Conservation (phyloP, 106 monocot species). For the Dendrobium chrysotoxum region DNA sequence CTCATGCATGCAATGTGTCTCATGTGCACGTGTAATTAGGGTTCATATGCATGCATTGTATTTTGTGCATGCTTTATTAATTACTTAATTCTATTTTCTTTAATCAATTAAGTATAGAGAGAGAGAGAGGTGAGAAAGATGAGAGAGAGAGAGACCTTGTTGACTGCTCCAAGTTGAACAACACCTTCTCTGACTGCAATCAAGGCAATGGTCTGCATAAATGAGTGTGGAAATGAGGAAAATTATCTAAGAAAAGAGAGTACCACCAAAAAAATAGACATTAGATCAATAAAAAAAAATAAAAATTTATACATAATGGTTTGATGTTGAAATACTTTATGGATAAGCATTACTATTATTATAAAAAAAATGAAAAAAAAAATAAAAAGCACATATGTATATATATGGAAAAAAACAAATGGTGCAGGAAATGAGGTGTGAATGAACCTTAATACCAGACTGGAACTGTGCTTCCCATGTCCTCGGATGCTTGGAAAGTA, state of each 20-base stretch:
- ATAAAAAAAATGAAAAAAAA: not conserved
- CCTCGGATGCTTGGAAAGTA: slow-evolving; percentile 76
- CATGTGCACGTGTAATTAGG: slow-evolving; percentile 2
- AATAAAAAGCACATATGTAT: not conserved
- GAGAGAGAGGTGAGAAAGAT: slow-evolving; percentile 20
- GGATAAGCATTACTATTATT: too few species aligned
- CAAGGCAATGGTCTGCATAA: slow-evolving; percentile 87
- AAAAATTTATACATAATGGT: not conserved
- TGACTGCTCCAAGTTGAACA: slow-evolving; percentile 78
- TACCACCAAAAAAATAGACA: too few species aligned
- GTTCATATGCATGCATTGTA: not conserved
- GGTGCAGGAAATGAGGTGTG: not conserved
- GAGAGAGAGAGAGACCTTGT: slow-evolving; percentile 55
- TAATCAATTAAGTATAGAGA: not conserved
- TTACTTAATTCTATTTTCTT: not conserved
- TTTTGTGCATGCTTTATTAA: not conserved
- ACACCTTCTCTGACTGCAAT: slow-evolving; percentile 97
- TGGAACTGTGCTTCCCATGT: slow-evolving; percentile 99
- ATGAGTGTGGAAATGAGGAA: not conserved
- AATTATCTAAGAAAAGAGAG: not conserved
- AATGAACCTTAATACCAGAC: slow-evolving; percentile 83
- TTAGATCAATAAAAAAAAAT: not conserved
- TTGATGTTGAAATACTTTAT: not conserved
- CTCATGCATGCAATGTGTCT: not conserved
- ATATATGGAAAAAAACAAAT: not conserved